Conservation (phyloP, 2,329 filamentous ascomycete genomes). For the Fusarium napiforme region DNA sequence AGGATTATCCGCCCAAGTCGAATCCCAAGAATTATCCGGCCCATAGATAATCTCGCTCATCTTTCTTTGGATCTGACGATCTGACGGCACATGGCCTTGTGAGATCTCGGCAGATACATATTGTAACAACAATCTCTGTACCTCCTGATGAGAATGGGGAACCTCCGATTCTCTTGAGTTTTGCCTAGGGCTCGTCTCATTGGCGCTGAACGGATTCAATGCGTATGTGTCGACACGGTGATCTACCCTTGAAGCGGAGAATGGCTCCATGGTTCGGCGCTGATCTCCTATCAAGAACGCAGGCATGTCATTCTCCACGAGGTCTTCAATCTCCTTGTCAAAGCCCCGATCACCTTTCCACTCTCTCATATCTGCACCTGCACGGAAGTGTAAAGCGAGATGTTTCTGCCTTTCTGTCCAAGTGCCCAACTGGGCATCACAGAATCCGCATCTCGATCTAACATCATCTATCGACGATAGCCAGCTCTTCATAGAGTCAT, state of each 20-base stretch:
- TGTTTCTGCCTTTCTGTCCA: not conserved
- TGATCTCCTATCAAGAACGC: not conserved
- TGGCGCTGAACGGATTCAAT: accelerated
- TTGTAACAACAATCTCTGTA: not conserved
- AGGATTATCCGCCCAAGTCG: not conserved
- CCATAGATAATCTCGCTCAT: not conserved
- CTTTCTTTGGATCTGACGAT: not conserved
- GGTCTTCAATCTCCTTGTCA: accelerated
- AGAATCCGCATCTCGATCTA: not conserved
- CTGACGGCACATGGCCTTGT: not conserved
- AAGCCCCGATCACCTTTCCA: not conserved
- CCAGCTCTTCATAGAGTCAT: not conserved
- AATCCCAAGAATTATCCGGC: not conserved
- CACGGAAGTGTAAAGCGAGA: not conserved
- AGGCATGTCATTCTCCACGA: not conserved
- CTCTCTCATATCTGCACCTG: not conserved
- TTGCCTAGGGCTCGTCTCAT: not conserved
- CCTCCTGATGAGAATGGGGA: not conserved
- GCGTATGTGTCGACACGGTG: accelerated
- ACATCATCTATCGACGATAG: not conserved
- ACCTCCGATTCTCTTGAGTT: accelerated
- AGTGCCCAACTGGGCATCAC: not conserved
- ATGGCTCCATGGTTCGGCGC: not conserved
- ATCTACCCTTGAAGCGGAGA: not conserved
- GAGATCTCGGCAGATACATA: not conserved